These are phyloP conservation scores for Geotrichum candidum DNA, from an alignment of 1,139 yeast genomes.

Conservation along the genomic window DNA sequence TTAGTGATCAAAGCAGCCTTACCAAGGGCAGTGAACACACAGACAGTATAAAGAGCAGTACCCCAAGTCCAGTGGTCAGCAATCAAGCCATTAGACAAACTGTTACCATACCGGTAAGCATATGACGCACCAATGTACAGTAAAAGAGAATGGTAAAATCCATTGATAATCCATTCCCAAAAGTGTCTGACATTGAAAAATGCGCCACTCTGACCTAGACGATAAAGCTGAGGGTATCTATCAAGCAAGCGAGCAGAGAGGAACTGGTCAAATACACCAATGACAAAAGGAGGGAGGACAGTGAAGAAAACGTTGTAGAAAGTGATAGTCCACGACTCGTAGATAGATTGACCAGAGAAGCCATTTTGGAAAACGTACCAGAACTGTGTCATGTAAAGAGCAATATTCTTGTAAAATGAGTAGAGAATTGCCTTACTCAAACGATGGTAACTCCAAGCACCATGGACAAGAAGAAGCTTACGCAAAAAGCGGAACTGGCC, in stretches of 20 bases:
- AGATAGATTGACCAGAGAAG: constrained; percentile 90
- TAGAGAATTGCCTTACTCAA: constrained; percentile 86
- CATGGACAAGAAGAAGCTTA: constrained; percentile 84
- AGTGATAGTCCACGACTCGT: constrained; percentile 97
- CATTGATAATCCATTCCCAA: constrained; percentile 97
- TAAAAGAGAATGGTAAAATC: constrained; percentile 87
- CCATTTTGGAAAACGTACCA: constrained; percentile 94
- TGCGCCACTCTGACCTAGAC: constrained; percentile 78
- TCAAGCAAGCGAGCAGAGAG: constrained; percentile 84
- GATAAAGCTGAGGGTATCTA: constrained; percentile 87
- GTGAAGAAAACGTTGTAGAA: constrained; percentile 94
- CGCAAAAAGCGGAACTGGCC: constrained; percentile 88
- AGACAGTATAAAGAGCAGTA: constrained; percentile 79
- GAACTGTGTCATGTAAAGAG: constrained; percentile 94
- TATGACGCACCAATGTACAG: constrained; percentile 68
- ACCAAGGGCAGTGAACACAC: constrained; percentile 84
- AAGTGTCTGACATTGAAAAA: constrained; percentile 88
- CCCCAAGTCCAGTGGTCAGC: constrained; percentile 97
- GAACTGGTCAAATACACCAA: constrained; percentile 96
- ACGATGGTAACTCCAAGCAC: constrained; percentile 96
- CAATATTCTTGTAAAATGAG: constrained; percentile 92
- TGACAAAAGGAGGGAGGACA: constrained; percentile 89
- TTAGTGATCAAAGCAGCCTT: constrained; percentile 91
- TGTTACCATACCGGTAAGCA: constrained; percentile 65
- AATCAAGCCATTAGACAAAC: constrained; percentile 60